These are phyloP conservation scores for Coemansia reversa DNA, from an alignment of 192 early-diverging fungal species.

Conservation along the genomic window DNA sequence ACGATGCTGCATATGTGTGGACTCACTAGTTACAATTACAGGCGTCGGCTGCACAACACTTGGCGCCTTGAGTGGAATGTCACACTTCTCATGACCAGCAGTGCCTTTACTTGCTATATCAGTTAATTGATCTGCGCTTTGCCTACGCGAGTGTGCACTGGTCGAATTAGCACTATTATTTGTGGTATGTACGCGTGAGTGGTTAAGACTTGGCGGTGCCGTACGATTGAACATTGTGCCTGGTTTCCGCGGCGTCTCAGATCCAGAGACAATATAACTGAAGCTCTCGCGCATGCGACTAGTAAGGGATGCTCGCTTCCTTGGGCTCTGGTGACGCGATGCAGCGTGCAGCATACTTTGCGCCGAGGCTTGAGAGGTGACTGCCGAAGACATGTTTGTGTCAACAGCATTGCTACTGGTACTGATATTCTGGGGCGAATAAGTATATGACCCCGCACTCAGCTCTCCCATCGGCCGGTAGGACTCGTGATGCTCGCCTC, in stretches of 20 bases:
- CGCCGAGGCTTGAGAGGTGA: neutral
- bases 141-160: conserved; percentile 44
- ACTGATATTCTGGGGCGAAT: neutral
- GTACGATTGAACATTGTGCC: conserved; percentile 30
- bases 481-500: neutral
- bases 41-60: conserved; percentile 9
- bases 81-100: neutral
- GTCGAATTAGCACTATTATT: conserved; percentile 50
- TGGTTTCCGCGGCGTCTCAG: conserved; percentile 27
- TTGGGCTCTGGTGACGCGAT: conserved; percentile 14
- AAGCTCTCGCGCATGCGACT: conserved; percentile 54
- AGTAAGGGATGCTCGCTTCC: conserved; percentile 33
- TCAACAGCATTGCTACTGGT: conserved; percentile 3
- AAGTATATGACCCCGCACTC: neutral
- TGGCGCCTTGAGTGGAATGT: conserved; percentile 7
- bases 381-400: neutral
- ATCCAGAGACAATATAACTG: conserved; percentile 37
- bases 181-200: conserved; percentile 34
- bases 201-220: conserved; percentile 38
- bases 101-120: neutral
- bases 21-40: conserved; percentile 9
- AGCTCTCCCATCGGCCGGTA: neutral
- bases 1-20: neutral
- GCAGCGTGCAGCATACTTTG: conserved; percentile 8
- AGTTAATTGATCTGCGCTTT: conserved; percentile 19